Evolutionary conservation across 495 filamentous ascomycete species (phyloP).

Genomic region (Poronia punctata): DNA sequence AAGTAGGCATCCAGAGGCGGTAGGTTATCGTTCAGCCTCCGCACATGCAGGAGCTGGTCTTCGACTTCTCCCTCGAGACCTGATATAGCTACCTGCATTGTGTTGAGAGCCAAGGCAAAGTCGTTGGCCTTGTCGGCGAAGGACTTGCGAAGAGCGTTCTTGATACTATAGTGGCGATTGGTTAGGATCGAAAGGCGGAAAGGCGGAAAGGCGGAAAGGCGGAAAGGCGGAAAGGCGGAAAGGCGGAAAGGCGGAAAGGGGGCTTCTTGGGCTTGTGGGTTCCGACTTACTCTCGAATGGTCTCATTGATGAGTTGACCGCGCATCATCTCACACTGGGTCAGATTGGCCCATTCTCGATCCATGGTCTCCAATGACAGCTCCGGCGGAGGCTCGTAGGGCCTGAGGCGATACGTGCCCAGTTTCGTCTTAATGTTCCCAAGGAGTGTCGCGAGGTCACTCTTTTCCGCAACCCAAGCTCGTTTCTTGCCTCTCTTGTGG

Average conservation of each 20-base stretch:
- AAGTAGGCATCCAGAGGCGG: slow-evolving; percentile 84
- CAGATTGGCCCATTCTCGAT: slow-evolving; percentile 71
- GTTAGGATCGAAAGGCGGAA: neutral
- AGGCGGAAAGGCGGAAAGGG: neutral
- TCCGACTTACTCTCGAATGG: slow-evolving; percentile 77
- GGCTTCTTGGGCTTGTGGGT: too few species aligned
- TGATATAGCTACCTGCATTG: slow-evolving; percentile 85
- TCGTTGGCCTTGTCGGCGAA: slow-evolving; percentile 98
- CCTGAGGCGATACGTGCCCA: slow-evolving; percentile 86
- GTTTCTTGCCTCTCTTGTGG: slow-evolving; percentile 84
- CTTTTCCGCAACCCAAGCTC: slow-evolving; percentile 95
- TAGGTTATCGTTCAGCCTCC: slow-evolving; percentile 69
- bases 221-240: neutral
- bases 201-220: neutral
- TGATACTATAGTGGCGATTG: slow-evolving; percentile 55
- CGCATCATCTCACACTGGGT: slow-evolving; percentile 76
- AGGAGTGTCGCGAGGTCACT: slow-evolving; percentile 85
- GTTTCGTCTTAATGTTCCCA: slow-evolving; percentile 98
- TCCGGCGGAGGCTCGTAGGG: slow-evolving; percentile 84
- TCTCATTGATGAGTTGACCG: slow-evolving; percentile 93
- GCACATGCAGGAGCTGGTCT: slow-evolving; percentile 82
- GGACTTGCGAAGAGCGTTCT: slow-evolving; percentile 80
- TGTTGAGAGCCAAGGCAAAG: slow-evolving; percentile 89
- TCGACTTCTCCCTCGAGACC: slow-evolving; percentile 92
- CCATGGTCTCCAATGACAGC: slow-evolving; percentile 69